Base-by-base conservation (phyloP, 2,329 filamentous ascomycete genomes). In the Colletotrichum sp. region DNA sequence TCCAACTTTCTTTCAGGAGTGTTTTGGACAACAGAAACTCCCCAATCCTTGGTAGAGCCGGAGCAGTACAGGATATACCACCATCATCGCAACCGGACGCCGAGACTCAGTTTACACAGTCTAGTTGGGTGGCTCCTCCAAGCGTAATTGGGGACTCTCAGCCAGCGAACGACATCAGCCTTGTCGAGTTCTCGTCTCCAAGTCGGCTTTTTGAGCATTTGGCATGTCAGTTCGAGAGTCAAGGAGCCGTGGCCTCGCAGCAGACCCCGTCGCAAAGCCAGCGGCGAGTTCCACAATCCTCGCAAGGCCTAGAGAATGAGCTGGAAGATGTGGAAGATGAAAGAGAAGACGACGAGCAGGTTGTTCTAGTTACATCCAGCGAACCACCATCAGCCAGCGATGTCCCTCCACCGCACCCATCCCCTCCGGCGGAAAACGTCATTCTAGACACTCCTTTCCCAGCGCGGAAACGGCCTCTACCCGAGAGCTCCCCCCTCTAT, bases 141-240 rank as follows among this genome's bases (percentile, higher is more conserved):
- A 91, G 89, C 72, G 84, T 89, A 32, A 85, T 93, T 24, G 86
- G 85, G 12, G 91, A 93, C 78, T 93, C 91, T 1, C 88, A 91
- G 77, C 88, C 86, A 0, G 80, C 84, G 9, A 83, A 84, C 69
- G 77, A 83, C 79, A 66, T 82, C 15, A 76, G 78, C 0, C 76
- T 85, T 1, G 64, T 79, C 3, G 79, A 79, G 16, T 84, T 85
- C 28, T 85, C 83, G 21, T 89, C 91, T 1, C 90, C 91, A 0
- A 88, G 87, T 2, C 85, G 88, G 52, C 82, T 90, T 1, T 78
- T 92, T 13, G 86, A 90, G 74, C 85, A 87, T 28, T 90, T 77
- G 34, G 71, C 72, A 10, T 52, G 55, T 16, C 68, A 73, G 58
- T 67, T 73, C 32, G 68, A 75, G 16, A 67, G 62, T 21, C 64